Conservation (phyloP, 805 yeast genomes). For the Wickerhamiella alocasiicola region DNA sequence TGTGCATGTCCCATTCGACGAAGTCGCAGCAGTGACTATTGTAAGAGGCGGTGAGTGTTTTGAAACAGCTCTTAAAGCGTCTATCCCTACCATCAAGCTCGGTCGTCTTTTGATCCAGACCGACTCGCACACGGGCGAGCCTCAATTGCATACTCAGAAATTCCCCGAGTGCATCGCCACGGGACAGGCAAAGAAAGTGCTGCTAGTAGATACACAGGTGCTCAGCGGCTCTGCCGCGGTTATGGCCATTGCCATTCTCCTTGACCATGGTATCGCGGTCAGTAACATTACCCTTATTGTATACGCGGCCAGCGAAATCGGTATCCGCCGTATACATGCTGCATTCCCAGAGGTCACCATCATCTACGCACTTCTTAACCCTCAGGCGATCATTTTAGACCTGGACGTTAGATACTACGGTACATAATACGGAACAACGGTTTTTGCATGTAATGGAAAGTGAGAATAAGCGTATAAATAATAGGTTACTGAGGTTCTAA, state of each 20-base stretch:
- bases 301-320: conserved; percentile 67
- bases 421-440: conserved; percentile 29
- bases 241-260: conserved; percentile 80
- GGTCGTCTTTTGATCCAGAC: conserved; percentile 84
- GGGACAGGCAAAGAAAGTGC: conserved; percentile 31
- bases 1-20: conserved; percentile 30
- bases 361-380: conserved; percentile 48
- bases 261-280: conserved; percentile 63
- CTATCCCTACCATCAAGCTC: conserved; percentile 63
- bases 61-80: conserved; percentile 60
- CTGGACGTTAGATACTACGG: conserved; percentile 74
- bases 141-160: conserved; percentile 72
- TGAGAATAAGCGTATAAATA: not conserved
- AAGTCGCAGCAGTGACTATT: conserved; percentile 60
- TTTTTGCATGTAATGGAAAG: conserved; percentile 11
- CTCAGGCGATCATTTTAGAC: conserved; percentile 52
- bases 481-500: not conserved
- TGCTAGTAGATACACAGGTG: conserved; percentile 76
- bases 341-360: conserved; percentile 63
- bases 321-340: conserved; percentile 54
- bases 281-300: conserved; percentile 55
- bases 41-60: conserved; percentile 91
- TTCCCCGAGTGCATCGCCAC: conserved; percentile 37
- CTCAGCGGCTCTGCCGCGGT: conserved; percentile 88
- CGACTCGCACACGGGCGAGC: conserved; percentile 84